Base-by-base conservation (phyloP, 306 rosid genomes). In the Rosa persica region DNA sequence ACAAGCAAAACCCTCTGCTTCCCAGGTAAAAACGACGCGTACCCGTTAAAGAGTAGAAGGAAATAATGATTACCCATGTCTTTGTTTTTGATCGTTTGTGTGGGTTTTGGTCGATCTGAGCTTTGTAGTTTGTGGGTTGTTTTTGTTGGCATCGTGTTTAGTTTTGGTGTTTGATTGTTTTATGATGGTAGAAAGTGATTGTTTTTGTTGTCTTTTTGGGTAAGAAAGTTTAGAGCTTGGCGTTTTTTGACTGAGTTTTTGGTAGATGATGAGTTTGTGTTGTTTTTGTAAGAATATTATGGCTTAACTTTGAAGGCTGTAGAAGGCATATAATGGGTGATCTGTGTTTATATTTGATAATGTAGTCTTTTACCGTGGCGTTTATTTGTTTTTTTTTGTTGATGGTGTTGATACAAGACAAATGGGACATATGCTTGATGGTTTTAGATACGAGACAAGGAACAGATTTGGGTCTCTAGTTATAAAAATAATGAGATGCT, bases 1-100 rank as follows among this genome's bases (percentile, higher is more conserved):
- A 90, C 8, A 89, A 47, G 39, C 94, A 95, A 82, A 93, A 87
- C 82, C 98, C 97, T 11, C 81, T 93, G 16, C 93, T 96, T 42
- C 98, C 98, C n/a, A 93, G 97, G 99, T 95, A 43, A 79, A 1
- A 39, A 49, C 36, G 52, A 52, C 42, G 43, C 22, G n/a, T 40
- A 7, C 69, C 30, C 82, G 40, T 44, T 38, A 60, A 43, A 51
- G 60, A 22, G 38, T 5, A 42, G 61, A 47, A 0, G 9, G 13
- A 49, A 10, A 52, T 22, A 7, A 46, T 7, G 34, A 19, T 7
- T 58, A 44, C 49, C 43, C 73, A 17, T 70, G 27, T 79, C 20
- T 64, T 20, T 60, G 42, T 48, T 75, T 69, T 75, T 27, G 10
- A 39, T 64, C 25, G 1, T 51, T 54, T 0, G 19, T 54, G 55